A percentile compares a stretch with the other conserved stretches of the same genome.
These are phyloP conservation scores for Ogataea nonfermentans DNA, from an alignment of 805 yeast species.

Conservation along the genomic window DNA sequence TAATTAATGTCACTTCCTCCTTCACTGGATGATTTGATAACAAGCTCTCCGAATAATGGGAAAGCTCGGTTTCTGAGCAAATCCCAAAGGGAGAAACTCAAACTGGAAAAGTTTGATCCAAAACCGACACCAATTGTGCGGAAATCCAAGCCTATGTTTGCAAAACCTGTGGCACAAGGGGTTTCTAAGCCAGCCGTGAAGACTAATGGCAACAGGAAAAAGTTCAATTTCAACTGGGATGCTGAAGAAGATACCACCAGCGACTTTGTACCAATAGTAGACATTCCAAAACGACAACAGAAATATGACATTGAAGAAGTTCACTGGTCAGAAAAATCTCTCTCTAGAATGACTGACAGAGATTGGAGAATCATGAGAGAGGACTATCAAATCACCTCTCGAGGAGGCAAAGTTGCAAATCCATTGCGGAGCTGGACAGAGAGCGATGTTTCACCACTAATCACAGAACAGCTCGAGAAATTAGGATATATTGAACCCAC, in stretches of 20 bases:
- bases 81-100: conserved; percentile 38
- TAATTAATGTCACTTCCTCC: conserved; percentile 9
- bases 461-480: conserved; percentile 38
- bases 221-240: conserved; percentile 71
- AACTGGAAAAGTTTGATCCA: conserved; percentile 3
- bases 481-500: conserved; percentile 67
- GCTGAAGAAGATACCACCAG: conserved; percentile 61
- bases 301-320: conserved; percentile 10
- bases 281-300: conserved; percentile 20
- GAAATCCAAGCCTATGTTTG: neutral
- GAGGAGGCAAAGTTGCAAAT: conserved; percentile 46
- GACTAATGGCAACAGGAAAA: conserved; percentile 19
- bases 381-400: conserved; percentile 65
- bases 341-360: conserved; percentile 65
- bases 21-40: conserved; percentile 11
- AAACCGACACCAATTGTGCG: neutral
- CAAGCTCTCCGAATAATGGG: conserved; percentile 28
- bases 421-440: conserved; percentile 82
- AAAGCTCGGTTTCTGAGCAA: conserved; percentile 42
- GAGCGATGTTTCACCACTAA: conserved; percentile 43
- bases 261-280: conserved; percentile 42
- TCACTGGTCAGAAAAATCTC: conserved; percentile 70
- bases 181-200: neutral
- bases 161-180: neutral
- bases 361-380: conserved; percentile 90